Base-by-base conservation (phyloP, 139 green algal genomes). In the Trebouxia sp. region DNA sequence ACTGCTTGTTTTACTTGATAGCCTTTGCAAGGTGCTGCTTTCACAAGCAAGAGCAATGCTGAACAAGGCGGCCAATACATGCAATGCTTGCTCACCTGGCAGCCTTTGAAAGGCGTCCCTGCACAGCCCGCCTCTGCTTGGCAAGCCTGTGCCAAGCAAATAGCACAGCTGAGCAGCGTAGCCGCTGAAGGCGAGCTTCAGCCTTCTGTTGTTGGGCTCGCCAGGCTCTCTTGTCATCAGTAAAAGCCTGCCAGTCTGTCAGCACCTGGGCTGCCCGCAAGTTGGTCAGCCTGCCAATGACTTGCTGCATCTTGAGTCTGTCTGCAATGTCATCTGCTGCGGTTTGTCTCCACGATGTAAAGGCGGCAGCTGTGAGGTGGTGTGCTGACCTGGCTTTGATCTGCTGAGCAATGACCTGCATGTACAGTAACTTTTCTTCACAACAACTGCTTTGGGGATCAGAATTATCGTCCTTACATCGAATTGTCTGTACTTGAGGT, bases 11-110 rank as follows among this genome's bases (percentile, higher is more conserved):
- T n/a, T n/a, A n/a, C n/a, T n/a, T n/a, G n/a, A n/a, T n/a, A n/a
- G n/a, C n/a, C n/a, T n/a, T n/a, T n/a, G n/a, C n/a, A n/a, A n/a
- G n/a, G n/a, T n/a, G 20, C 47, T 53, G 47, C 47, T 53, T 53
- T 17, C 47, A 53, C 47, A 53, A 14, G 20, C 47, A 53, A n/a
- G n/a, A n/a, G n/a, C n/a, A n/a, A n/a, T n/a, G n/a, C n/a, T n/a
- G n/a, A n/a, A n/a, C n/a, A n/a, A n/a, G n/a, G n/a, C n/a, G n/a
- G n/a, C n/a, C n/a, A n/a, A n/a, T n/a, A n/a, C n/a, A n/a, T n/a
- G n/a, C n/a, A 17, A 53, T 53, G 47, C 47, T 53, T 53, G 65
- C 6, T 45, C 15, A 79, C 74, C 74, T 79, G 74, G 66, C 42
- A 12, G 74, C 74, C 43, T 79, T 79, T 22, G 14, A 22, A 30